These are phyloP conservation scores for Leishmania gerbilli DNA, from an alignment of 208 protist species.

Conservation along the genomic window DNA sequence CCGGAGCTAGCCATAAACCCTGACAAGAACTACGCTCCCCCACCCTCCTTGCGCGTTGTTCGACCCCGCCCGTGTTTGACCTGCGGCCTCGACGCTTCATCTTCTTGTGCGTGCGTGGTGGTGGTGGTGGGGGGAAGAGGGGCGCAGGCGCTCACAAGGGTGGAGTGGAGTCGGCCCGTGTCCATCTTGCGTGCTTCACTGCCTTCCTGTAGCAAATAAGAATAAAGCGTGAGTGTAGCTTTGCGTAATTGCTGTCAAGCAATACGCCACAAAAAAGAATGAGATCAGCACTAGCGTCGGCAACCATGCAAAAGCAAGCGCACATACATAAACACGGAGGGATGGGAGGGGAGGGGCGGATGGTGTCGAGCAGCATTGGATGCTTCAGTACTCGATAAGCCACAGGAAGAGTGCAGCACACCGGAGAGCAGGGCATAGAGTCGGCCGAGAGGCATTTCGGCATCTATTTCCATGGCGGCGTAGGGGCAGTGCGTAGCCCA, in stretches of 20 bases:
- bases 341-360: neutral
- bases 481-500: constrained; percentile 10
- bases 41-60: neutral
- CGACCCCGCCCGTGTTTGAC: neutral
- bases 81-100: neutral
- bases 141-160: neutral
- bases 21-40: neutral
- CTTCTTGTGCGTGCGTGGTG: neutral
- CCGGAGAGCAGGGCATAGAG: neutral
- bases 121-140: neutral
- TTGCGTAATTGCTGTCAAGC: no score
- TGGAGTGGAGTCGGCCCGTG: neutral
- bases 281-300: no score
- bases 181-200: neutral
- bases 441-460: neutral
- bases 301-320: neutral
- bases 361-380: neutral
- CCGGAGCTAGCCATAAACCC: neutral
- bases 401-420: neutral
- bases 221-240: no score
- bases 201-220: neutral
- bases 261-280: neutral
- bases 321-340: neutral
- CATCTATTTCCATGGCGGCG: constrained; percentile 20
- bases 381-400: neutral